Evolutionary conservation across 225 moss, liverwort and hornwort species (phyloP).

Genomic region (Polytrichum formosum): DNA sequence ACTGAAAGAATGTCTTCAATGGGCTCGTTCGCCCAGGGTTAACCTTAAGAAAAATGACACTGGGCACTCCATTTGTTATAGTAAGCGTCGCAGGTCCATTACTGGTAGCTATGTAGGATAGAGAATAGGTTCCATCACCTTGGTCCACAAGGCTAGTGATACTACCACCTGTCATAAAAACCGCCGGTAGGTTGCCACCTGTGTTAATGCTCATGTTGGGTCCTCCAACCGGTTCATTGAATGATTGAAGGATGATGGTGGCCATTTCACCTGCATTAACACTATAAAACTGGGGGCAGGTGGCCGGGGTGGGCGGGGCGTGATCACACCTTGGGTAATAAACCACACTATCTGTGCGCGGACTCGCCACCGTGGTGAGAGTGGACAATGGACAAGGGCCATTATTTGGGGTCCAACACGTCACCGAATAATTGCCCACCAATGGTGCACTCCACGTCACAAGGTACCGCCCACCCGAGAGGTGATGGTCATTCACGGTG

Average conservation of each 20-base stretch:
- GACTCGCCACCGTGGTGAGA: conserved; percentile 11
- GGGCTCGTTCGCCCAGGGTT: conserved; percentile 19
- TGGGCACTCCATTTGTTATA: conserved; percentile 25
- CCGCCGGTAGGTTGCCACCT: conserved; percentile 18
- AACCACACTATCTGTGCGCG: conserved; percentile 16
- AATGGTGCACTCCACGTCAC: conserved; percentile 33
- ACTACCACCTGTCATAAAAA: conserved; percentile 29
- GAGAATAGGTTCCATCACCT: conserved; percentile 26
- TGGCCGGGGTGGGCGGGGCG: conserved; percentile 19
- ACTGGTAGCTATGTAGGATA: conserved; percentile 25
- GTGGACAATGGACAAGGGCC: conserved; percentile 17
- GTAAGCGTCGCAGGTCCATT: conserved; percentile 10
- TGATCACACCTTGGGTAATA: conserved; percentile 37
- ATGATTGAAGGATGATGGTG: conserved; percentile 22
- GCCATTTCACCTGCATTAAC: conserved; percentile 18
- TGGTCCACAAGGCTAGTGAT: conserved; percentile 27
- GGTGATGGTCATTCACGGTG: conserved; percentile 24
- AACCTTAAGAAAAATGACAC: conserved; percentile 17
- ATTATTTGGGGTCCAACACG: conserved; percentile 5
- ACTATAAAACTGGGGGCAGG: conserved; percentile 27
- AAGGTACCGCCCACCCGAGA: conserved; percentile 23
- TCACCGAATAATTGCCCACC: conserved; percentile 11
- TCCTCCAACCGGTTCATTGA: conserved; percentile 23
- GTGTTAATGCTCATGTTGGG: conserved; percentile 25
- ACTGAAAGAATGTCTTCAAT: conserved; percentile 22